Conservation (phyloP, 2,329 filamentous ascomycete species). For the Penicillium sp. region DNA sequence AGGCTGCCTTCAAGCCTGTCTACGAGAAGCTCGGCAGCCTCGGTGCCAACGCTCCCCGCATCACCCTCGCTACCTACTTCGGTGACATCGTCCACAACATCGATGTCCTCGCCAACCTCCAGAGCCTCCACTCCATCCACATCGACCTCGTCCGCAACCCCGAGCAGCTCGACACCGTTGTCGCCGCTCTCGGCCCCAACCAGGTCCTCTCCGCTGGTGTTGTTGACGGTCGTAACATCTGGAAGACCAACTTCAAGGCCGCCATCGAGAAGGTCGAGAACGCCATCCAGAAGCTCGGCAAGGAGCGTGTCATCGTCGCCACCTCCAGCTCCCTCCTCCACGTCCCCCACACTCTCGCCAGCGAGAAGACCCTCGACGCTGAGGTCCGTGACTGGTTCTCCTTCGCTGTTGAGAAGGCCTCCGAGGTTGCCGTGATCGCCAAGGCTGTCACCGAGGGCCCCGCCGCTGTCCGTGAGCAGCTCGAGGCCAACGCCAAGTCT, state of each 20-base stretch:
- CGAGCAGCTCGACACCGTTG: conserved; percentile 88
- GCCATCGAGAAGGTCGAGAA: conserved; percentile 89
- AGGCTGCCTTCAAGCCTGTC: conserved; percentile 95
- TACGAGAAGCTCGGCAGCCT: conserved; percentile 80
- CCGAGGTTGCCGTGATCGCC: conserved; percentile 87
- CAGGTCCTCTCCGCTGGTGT: conserved; percentile 94
- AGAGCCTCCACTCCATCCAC: conserved; percentile 81
- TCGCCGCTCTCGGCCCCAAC: conserved; percentile 79
- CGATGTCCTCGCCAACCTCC: conserved; percentile 74
- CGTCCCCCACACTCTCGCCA: conserved; percentile 95
- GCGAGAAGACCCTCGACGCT: conserved; percentile 95
- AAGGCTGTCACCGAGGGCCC: conserved; percentile 96
- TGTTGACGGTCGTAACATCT: conserved; percentile 98
- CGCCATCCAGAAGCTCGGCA: conserved; percentile 92
- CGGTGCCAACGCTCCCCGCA: conserved; percentile 78
- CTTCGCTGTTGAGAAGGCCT: conserved; percentile 92
- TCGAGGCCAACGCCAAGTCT: conserved; percentile 96
- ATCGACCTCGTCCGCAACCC: conserved; percentile 97
- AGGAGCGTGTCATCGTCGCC: conserved; percentile 94
- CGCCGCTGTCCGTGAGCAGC: conserved; percentile 78
- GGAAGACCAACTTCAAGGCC: conserved; percentile 99
- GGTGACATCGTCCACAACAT: conserved; percentile 99
- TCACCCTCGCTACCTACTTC: conserved; percentile 96
- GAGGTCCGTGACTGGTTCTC: conserved; percentile 99
- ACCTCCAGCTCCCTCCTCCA: conserved; percentile 98